These are phyloP conservation scores for Penicillium cosmopolitanum DNA, from an alignment of 495 filamentous ascomycete genomes.

Conservation along the genomic window DNA sequence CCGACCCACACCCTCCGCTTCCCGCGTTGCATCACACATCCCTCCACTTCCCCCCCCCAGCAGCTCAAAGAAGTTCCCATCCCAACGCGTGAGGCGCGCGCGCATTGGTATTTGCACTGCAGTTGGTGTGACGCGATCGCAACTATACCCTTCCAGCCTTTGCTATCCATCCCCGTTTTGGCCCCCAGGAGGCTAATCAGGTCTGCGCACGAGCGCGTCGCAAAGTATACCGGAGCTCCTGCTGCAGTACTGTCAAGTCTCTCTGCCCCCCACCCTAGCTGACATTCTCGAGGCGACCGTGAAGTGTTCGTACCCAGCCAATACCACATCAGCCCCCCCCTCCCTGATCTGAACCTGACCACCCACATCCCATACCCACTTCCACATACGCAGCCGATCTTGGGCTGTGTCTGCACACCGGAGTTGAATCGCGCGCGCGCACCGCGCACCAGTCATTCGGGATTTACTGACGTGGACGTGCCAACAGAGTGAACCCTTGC, in stretches of 20 bases:
- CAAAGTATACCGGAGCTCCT: slow-evolving; percentile 34
- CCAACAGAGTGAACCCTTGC: slow-evolving; percentile 44
- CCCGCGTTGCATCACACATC: slow-evolving; percentile 41
- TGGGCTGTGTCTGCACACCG: slow-evolving; percentile 27
- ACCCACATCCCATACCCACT: slow-evolving; percentile 15
- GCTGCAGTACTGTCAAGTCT: slow-evolving; percentile 43
- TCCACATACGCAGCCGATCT: slow-evolving; percentile 16
- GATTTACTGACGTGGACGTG: slow-evolving; percentile 53
- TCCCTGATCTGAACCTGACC: slow-evolving; percentile 20
- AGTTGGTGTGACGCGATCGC: slow-evolving; percentile 29
- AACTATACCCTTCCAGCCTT: slow-evolving; percentile 11
- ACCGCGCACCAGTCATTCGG: slow-evolving; percentile 26
- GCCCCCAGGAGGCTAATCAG: slow-evolving; percentile 30
- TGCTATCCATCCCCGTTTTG: slow-evolving; percentile 22
- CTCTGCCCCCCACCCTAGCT: slow-evolving; percentile 28
- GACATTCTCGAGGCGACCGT: slow-evolving; percentile 43
- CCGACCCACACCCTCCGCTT: slow-evolving; percentile 43
- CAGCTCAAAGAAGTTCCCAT: slow-evolving; percentile 17
- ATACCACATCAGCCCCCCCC: slow-evolving; percentile 21
- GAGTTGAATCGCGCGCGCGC: slow-evolving; percentile 33
- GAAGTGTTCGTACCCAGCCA: slow-evolving; percentile 53
- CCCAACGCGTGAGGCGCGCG: slow-evolving; percentile 30
- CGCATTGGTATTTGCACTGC: slow-evolving; percentile 38
- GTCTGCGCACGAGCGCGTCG: slow-evolving; percentile 38
- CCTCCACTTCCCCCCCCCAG: slow-evolving; percentile 3